phyloP scores from a whole-genome alignment of 805 yeast species.

The Hanseniaspora thailandica region DNA sequence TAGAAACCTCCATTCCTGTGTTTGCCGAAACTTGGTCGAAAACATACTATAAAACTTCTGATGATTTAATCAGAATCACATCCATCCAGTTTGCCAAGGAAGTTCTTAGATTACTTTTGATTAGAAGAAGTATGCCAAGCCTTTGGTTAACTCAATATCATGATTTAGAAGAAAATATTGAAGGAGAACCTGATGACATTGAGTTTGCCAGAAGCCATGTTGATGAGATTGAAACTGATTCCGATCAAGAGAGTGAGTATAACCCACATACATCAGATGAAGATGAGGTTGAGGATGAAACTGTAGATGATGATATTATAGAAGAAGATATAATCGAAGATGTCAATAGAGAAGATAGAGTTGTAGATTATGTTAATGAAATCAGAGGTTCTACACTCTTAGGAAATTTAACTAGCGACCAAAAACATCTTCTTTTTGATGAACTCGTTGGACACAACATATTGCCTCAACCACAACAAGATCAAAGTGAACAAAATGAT shows the following conservation, averaged over 20 bases:
- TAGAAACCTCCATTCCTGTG: neutral
- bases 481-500: conserved; percentile 15
- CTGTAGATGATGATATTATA: neutral
- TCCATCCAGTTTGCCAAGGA: neutral
- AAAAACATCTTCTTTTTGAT: too few species aligned
- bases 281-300: neutral
- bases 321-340: neutral
- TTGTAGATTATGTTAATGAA: neutral
- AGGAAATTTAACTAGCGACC: too few species aligned
- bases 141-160: neutral
- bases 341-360: neutral
- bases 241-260: conserved; percentile 17
- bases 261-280: neutral
- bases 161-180: neutral
- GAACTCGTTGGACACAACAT: too few species aligned
- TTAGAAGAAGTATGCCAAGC: neutral
- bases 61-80: neutral
- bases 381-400: too few species aligned
- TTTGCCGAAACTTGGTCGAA: neutral
- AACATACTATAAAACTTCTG: neutral
- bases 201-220: conserved; percentile 10
- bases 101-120: neutral
- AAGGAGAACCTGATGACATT: conserved; percentile 9
- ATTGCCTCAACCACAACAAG: neutral
- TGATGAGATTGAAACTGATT: conserved; percentile 10